Percentiles rank a stretch among this genome's conserved stretches.
Evolutionary conservation across 176 grass and related monocot species (phyloP).

Genomic region (Phoenix roebelenii): DNA sequence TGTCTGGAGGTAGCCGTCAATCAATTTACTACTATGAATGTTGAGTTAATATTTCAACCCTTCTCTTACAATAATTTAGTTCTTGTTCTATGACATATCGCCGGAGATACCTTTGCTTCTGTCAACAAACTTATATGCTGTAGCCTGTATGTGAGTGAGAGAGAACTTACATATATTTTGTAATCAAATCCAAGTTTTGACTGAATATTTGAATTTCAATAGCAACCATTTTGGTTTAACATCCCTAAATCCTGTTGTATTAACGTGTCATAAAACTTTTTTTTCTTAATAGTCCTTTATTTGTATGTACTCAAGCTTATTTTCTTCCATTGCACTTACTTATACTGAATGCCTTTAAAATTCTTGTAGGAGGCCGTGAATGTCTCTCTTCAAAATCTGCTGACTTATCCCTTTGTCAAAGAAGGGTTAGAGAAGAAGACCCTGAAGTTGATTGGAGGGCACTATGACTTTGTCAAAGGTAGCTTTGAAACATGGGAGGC

Average conservation of each 20-base stretch:
- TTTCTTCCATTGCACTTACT: neutral
- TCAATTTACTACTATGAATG: too few relatives aligned
- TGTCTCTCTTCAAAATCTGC: constrained; percentile 41
- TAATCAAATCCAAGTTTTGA: too few relatives aligned
- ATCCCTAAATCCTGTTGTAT: neutral
- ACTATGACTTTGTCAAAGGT: constrained; percentile 47
- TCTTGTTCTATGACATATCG: too few relatives aligned
- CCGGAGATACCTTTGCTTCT: too few relatives aligned
- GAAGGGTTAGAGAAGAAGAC: constrained; percentile 30
- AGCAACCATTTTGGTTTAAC: too few relatives aligned
- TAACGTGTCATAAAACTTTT: neutral
- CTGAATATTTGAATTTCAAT: too few relatives aligned
- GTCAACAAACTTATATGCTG: too few relatives aligned
- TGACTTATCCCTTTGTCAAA: constrained; percentile 58
- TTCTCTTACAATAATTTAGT: too few relatives aligned
- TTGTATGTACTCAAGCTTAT: neutral
- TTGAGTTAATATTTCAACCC: too few relatives aligned
- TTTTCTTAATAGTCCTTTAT: neutral
- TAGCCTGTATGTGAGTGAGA: too few relatives aligned
- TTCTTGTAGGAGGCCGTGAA: constrained; percentile 57
- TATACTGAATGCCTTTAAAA: neutral
- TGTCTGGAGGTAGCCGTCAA: too few relatives aligned
- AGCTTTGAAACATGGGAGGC: constrained; percentile 30
- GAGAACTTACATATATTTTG: too few relatives aligned
- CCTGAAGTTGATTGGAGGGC: constrained; percentile 42